A percentile compares a stretch with the other conserved stretches of the same genome.
phyloP scores from a whole-genome alignment of 495 filamentous ascomycete species.

The Letharia lupina region DNA sequence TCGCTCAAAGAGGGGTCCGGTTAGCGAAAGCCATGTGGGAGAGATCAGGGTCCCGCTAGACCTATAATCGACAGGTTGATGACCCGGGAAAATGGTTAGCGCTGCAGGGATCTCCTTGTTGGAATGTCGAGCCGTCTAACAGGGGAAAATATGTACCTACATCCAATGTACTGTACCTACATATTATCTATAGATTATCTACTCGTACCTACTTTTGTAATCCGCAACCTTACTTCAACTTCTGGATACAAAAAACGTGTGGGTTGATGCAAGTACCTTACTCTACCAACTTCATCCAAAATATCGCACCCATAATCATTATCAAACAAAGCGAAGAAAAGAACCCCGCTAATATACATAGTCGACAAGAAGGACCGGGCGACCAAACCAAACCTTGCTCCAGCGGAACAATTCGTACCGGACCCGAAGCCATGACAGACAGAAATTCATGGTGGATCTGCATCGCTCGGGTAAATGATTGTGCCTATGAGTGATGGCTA shows the following conservation, averaged over 20 bases:
- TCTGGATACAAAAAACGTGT: too few species aligned
- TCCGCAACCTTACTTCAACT: neutral
- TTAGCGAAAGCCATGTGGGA: conserved; percentile 16
- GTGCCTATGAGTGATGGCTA: neutral
- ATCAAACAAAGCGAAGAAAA: too few species aligned
- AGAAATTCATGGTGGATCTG: neutral
- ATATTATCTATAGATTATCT: too few species aligned
- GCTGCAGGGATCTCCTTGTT: neutral
- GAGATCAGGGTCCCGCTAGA: neutral
- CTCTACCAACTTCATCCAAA: too few species aligned
- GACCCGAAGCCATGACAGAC: neutral
- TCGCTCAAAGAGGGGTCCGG: conserved; percentile 1
- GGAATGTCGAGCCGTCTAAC: conserved; percentile 10
- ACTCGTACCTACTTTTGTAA: neutral
- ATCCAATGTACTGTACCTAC: too few species aligned
- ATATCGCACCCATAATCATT: too few species aligned
- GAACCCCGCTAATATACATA: too few species aligned
- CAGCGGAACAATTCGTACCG: neutral
- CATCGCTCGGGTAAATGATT: neutral
- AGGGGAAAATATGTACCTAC: too few species aligned
- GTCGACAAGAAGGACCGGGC: neutral
- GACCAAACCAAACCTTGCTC: neutral
- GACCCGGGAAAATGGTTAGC: conserved; percentile 10
- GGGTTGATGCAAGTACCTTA: too few species aligned
- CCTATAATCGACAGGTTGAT: neutral